A percentile compares a stretch with the other conserved stretches of the same genome.
Conservation (phyloP, 169 alveolate genomes). For the Eimeria maxima region DNA sequence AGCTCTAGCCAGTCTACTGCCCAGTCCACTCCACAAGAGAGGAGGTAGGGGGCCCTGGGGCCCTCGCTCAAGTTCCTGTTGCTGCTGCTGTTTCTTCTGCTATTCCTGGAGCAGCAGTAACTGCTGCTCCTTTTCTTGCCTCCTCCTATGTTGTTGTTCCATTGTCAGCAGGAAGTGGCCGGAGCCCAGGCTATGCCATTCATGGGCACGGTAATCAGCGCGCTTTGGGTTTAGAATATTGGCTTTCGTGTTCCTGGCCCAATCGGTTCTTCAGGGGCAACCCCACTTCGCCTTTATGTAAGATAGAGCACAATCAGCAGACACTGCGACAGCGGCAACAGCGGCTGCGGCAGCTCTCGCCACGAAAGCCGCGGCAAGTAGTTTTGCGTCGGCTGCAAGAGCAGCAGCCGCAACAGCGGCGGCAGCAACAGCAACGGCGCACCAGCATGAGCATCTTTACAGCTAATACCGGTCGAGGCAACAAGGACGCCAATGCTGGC, state of each 20-base stretch:
- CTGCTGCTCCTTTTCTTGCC: background rate
- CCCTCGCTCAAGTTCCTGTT: background rate
- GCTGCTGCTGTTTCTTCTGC: background rate
- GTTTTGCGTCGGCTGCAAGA: no score
- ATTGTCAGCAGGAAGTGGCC: background rate
- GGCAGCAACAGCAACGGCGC: background rate
- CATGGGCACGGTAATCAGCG: background rate
- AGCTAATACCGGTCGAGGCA: constrained; percentile 11
- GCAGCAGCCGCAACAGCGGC: constrained; percentile 19
- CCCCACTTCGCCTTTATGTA: background rate
- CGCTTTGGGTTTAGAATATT: background rate
- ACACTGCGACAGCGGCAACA: background rate
- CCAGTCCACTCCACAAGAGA: background rate
- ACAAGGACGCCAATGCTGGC: constrained; percentile 6
- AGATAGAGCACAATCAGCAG: background rate
- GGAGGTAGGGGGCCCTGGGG: constrained; percentile 8
- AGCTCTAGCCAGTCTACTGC: background rate
- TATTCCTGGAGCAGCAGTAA: background rate
- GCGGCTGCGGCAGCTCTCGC: background rate
- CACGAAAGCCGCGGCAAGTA: background rate
- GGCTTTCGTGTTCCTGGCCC: background rate
- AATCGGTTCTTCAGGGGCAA: background rate
- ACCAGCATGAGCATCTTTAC: background rate
- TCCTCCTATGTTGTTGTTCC: background rate
- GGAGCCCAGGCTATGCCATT: background rate